Evolutionary conservation across 192 early-diverging fungal species (phyloP).

Genomic region (Phycomyces blakesleeanus): DNA sequence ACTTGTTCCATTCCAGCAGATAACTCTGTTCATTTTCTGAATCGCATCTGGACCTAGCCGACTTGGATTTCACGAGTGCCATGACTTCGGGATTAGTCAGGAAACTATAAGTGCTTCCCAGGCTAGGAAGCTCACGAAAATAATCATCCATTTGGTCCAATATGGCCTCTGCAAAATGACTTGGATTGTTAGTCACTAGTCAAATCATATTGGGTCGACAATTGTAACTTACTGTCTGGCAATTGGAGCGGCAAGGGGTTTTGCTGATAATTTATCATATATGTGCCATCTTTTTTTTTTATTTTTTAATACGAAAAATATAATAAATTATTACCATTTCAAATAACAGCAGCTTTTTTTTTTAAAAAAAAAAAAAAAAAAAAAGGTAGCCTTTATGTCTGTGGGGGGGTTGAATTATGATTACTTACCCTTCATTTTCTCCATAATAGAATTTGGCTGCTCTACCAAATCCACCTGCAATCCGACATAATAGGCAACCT

Average conservation of each 20-base stretch:
- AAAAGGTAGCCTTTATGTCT: too few relatives aligned
- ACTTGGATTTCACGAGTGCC: constrained; percentile 29
- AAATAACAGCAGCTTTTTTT: background rate
- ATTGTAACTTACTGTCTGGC: constrained; percentile 18
- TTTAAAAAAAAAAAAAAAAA: background rate
- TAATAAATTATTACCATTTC: background rate
- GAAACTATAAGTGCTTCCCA: constrained; percentile 8
- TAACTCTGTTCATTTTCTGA: constrained; percentile 11
- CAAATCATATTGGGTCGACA: too few relatives aligned
- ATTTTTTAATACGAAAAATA: background rate
- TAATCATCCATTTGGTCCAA: constrained; percentile 28
- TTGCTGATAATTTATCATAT: constrained; percentile 46
- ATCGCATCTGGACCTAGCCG: constrained; percentile 14
- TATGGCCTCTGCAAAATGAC: background rate
- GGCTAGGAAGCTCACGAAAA: constrained; percentile 30
- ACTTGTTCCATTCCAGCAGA: constrained; percentile 31
- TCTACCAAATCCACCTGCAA: constrained; percentile 63
- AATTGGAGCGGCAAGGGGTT: constrained; percentile 28
- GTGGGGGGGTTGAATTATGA: background rate
- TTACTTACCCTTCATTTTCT: constrained; percentile 45
- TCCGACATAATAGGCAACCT: constrained; percentile 54
- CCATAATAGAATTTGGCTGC: constrained; percentile 62
- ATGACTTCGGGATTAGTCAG: constrained; percentile 27
- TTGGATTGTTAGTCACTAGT: background rate
- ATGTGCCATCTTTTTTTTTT: constrained; percentile 42